Conservation (phyloP, 192 early-diverging fungal genomes). For the Mortierella claussenii region DNA sequence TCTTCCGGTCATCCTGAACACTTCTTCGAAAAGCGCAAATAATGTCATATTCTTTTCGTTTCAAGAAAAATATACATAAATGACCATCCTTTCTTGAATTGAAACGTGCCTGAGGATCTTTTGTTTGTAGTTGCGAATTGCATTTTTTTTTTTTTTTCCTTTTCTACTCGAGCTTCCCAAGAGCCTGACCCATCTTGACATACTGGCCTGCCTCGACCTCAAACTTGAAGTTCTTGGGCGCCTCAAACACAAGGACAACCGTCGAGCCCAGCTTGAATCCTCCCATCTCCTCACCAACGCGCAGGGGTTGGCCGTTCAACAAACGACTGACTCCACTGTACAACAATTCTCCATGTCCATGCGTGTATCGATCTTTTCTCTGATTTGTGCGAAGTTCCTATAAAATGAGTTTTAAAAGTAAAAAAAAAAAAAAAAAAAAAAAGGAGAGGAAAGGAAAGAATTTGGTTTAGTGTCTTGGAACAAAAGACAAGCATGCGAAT, state of each 20-base stretch:
- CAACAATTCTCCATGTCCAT: conserved; percentile 78
- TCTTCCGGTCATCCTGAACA: no score
- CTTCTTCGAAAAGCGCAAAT: no score
- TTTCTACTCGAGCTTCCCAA: conserved; percentile 65
- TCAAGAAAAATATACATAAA: no score
- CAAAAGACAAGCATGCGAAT: no score
- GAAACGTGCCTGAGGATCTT: no score
- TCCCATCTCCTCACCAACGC: conserved; percentile 90
- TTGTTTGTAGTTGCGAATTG: not conserved
- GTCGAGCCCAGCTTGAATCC: conserved; percentile 97
- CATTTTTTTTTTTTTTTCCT: not conserved
- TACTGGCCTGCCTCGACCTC: conserved; percentile 73
- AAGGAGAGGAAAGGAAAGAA: not conserved
- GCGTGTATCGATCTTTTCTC: conserved; percentile 68
- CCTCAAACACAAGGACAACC: conserved; percentile 97
- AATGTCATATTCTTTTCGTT: no score
- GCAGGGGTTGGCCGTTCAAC: conserved; percentile 74
- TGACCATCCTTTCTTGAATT: no score
- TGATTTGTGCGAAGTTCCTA: conserved; percentile 74
- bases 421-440: conserved; percentile 3
- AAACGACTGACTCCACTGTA: conserved; percentile 72
- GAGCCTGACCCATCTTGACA: conserved; percentile 84
- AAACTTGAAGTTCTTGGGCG: conserved; percentile 86
- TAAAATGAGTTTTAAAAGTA: not conserved
- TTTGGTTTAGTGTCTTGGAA: not conserved